phyloP scores from a whole-genome alignment of 768 basidiomycete species.

The Mycena filopes region DNA sequence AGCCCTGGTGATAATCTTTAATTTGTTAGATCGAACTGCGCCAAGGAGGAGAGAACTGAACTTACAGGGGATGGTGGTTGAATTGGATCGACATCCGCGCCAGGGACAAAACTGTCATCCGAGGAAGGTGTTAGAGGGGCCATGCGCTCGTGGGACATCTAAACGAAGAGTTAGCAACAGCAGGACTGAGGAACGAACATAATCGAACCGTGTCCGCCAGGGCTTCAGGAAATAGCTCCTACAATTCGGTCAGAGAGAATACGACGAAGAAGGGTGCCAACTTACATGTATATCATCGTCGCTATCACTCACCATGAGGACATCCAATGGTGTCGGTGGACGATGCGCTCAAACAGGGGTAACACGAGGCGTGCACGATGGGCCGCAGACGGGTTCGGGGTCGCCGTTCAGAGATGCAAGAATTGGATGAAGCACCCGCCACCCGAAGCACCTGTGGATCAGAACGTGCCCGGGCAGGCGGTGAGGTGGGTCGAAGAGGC shows the following conservation, averaged over 20 bases:
- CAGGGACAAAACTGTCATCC: no score
- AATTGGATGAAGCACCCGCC: conserved; percentile 6
- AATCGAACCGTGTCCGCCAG: no score
- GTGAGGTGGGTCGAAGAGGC: neutral
- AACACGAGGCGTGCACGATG: neutral
- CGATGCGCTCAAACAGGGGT: neutral
- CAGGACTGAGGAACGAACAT: no score
- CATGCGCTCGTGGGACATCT: no score
- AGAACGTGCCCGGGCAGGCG: conserved; percentile 8
- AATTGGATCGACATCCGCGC: no score
- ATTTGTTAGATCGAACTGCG: neutral
- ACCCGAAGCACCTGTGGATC: neutral
- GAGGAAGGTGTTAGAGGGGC: no score
- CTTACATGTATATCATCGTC: neutral
- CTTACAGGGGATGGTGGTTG: no score
- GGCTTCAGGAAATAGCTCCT: no score
- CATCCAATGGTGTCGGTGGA: neutral
- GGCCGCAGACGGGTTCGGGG: neutral
- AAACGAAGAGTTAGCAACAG: no score
- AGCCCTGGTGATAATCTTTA: neutral
- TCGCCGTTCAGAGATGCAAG: neutral
- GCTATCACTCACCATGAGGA: neutral
- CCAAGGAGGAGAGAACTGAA: no score
- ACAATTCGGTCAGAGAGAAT: no score
- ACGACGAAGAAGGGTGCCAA: no score